Conservation (phyloP, 179 eudicot species). For the Beta lomatogona region DNA sequence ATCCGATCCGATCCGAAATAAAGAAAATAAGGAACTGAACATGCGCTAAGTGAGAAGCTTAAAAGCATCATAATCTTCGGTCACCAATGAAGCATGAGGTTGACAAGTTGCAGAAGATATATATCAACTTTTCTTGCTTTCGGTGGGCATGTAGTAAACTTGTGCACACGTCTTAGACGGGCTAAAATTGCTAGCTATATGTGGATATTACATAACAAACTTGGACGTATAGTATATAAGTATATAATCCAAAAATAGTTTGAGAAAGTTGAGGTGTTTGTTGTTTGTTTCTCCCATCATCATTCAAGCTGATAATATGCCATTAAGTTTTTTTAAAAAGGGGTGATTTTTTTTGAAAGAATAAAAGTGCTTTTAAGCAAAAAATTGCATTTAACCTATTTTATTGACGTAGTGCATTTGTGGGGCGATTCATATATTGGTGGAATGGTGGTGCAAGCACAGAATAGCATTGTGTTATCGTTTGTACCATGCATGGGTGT, state of each 20-base stretch:
- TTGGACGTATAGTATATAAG: neutral
- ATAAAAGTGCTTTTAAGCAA: neutral
- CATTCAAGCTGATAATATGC: too few species aligned
- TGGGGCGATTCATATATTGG: too few species aligned
- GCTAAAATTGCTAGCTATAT: neutral
- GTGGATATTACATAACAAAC: neutral
- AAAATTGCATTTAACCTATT: too few species aligned
- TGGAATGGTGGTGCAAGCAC: too few species aligned
- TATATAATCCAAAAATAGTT: neutral
- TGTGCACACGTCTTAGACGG: neutral
- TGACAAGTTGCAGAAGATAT: slow-evolving; percentile 2
- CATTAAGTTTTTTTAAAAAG: too few species aligned
- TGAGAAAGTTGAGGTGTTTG: neutral
- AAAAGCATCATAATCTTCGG: neutral
- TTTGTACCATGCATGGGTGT: too few species aligned
- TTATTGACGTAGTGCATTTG: too few species aligned
- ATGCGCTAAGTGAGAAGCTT: neutral
- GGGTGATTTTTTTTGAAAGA: too few species aligned
- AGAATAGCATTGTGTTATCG: too few species aligned
- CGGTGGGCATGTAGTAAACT: neutral
- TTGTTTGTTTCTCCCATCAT: slow-evolving; percentile 10
- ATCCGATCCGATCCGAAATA: too few species aligned
- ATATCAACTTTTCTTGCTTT: neutral
- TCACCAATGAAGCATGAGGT: neutral
- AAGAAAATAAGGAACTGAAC: too few species aligned